Evolutionary conservation across 2,329 filamentous ascomycete genomes (phyloP).

Genomic region (Lojkania enalia): DNA sequence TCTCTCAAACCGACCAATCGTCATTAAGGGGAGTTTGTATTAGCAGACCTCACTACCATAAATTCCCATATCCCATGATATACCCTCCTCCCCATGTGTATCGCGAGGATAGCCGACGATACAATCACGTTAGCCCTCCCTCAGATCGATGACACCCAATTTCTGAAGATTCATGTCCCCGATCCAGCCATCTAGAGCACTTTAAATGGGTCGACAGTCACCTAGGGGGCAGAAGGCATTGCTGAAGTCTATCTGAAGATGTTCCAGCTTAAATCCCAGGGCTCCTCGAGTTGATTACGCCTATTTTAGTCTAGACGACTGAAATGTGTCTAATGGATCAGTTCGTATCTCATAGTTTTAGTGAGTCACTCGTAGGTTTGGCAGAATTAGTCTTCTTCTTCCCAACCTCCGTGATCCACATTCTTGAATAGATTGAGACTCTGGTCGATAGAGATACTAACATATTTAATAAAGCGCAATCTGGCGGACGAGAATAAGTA

Average conservation of each 20-base stretch:
- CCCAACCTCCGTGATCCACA: neutral
- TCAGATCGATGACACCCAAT: neutral
- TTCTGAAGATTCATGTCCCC: neutral
- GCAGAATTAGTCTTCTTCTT: neutral
- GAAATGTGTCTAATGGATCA: neutral
- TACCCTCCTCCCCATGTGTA: too few species aligned
- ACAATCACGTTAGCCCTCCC: too few species aligned
- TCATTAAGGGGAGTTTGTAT: too few species aligned
- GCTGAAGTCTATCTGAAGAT: conserved; percentile 17
- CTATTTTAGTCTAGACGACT: neutral
- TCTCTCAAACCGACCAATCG: too few species aligned
- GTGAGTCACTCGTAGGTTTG: neutral
- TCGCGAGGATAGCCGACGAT: too few species aligned
- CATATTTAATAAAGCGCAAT: conserved; percentile 2
- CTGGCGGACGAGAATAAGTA: conserved; percentile 8
- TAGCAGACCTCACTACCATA: too few species aligned
- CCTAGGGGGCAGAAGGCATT: conserved; percentile 9
- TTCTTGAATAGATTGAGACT: neutral
- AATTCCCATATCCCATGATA: too few species aligned
- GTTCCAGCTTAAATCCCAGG: conserved; percentile 1
- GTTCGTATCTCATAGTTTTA: neutral
- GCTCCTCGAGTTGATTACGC: neutral
- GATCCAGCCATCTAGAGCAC: neutral
- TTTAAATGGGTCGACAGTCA: conserved; percentile 4
- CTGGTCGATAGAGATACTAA: conserved; percentile 4